Conservation (phyloP, 148 eudicot genomes). For the Vaccinium darrowii region DNA sequence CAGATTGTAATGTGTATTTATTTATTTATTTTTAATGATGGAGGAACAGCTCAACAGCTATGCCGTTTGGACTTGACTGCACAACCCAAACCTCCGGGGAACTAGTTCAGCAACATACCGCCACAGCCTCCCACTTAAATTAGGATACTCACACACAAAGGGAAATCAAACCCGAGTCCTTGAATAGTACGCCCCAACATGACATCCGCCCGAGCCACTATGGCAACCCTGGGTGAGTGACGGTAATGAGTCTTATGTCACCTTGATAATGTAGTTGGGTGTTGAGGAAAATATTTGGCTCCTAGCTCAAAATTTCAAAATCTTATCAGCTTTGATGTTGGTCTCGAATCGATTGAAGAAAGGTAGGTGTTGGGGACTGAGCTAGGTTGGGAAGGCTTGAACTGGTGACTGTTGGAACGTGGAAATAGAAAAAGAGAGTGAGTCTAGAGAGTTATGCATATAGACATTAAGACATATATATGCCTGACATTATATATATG, state of each 20-base stretch:
- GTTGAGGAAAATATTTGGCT: slow-evolving; percentile 9
- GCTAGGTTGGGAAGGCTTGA: slow-evolving; percentile 1
- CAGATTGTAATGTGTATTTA: neutral
- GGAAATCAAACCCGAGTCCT: too few species aligned
- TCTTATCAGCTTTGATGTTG: slow-evolving; percentile 8
- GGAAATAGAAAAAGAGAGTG: neutral
- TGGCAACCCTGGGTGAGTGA: too few species aligned
- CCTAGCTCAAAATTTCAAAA: neutral
- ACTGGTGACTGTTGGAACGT: slow-evolving; percentile 1
- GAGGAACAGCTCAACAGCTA: too few species aligned
- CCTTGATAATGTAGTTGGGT: slow-evolving; percentile 11
- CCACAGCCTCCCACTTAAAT: too few species aligned
- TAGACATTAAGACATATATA: neutral
- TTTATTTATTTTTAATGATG: too few species aligned
- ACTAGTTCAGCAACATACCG: too few species aligned
- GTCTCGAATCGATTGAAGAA: neutral
- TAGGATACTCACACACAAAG: too few species aligned
- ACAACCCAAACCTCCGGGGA: too few species aligned
- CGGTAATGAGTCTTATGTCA: neutral
- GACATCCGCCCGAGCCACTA: too few species aligned
- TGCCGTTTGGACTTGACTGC: too few species aligned
- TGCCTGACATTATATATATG: neutral
- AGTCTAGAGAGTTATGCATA: neutral
- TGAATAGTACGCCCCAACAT: too few species aligned
- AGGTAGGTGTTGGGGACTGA: neutral